Evolutionary conservation across 306 rosid species (phyloP), one percentile per base, ranked within the genome.

Genomic region (Fragaria vesca): DNA sequence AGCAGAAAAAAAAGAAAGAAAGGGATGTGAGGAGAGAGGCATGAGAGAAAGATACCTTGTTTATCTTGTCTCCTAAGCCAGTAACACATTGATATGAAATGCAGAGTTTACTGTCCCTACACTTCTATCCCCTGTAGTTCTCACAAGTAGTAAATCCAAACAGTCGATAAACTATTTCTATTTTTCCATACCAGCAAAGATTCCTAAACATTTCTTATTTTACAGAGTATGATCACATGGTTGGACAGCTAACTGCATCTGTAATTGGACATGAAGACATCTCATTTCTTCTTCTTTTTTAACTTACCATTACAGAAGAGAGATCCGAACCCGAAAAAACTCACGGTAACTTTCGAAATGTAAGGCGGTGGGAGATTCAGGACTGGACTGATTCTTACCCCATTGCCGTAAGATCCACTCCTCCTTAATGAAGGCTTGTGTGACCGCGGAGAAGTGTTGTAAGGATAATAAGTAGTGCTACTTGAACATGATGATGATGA

Each of bases 311-410:
- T 90, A 71, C 99, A 96, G 76, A 93, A 93, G 18, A 91, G 77
- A 69, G 98, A 91, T 54, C 94, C 90, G 50, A 93, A 75, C 51
- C 99, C 94, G 36, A 93, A 93, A 69, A 96, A 93, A 79, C 87
- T 91, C 43, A 86, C 90, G 16, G 96, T 87, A 46, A 86, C 96
- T 91, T 84, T 96, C 6, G 97, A 88, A 78, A 95, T 90, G 86
- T 91, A 96, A 1, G 91, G 85, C 26, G 91, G 98, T 12, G 99
- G 90, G 21, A 96, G 90, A 86, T 96, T 96, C 79, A 96, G 78
- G 73, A 96, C 91, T 46, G 98, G 99, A 82, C 89, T 91, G 9
- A 87, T 91, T 47, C 97, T 85, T 77, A 91, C 88, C 69, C 94
- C 99, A 73, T 87, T 87, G 20, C 85, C 88, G 26, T 84, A 76